Conservation (phyloP, 495 filamentous ascomycete genomes). For the Penicillium cataractarum region DNA sequence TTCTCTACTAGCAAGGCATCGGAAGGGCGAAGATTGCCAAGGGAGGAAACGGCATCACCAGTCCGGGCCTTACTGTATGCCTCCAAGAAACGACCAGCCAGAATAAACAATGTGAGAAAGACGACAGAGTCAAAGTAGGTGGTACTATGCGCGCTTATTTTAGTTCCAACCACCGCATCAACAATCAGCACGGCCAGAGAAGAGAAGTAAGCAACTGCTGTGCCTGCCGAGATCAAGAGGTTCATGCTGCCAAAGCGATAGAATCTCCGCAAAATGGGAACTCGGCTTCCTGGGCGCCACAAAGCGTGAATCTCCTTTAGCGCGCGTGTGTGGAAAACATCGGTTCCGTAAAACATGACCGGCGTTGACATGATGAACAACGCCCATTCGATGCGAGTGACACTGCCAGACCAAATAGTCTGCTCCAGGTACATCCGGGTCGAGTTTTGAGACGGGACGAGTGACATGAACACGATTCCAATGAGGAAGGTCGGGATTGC, state of each 20-base stretch:
- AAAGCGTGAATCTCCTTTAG: constrained; percentile 77
- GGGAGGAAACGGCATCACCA: constrained; percentile 80
- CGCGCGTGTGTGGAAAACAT: constrained; percentile 80
- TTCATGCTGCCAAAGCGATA: constrained; percentile 98
- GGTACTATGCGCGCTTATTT: constrained; percentile 50
- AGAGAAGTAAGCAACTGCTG: constrained; percentile 84
- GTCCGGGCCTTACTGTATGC: constrained; percentile 92
- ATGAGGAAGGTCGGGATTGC: constrained; percentile 89
- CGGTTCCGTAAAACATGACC: constrained; percentile 86
- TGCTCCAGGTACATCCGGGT: constrained; percentile 66
- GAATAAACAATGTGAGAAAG: constrained; percentile 89
- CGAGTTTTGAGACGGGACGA: constrained; percentile 62
- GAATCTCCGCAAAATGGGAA: constrained; percentile 76
- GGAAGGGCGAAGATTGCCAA: constrained; percentile 77
- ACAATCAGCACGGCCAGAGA: constrained; percentile 79
- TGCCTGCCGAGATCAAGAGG: constrained; percentile 86
- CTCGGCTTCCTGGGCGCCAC: constrained; percentile 79
- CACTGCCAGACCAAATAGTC: constrained; percentile 70
- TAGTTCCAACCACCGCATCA: constrained; percentile 53
- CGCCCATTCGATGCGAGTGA: constrained; percentile 78
- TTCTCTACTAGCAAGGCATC: constrained; percentile 71
- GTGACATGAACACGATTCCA: constrained; percentile 88
- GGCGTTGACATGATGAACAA: constrained; percentile 87
- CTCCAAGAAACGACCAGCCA: constrained; percentile 80
- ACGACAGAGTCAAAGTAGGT: constrained; percentile 96